Evolutionary conservation across 108 stramenopile species (phyloP), one percentile per base, ranked within the genome.

Genomic region (Skeletonema menzelii): DNA sequence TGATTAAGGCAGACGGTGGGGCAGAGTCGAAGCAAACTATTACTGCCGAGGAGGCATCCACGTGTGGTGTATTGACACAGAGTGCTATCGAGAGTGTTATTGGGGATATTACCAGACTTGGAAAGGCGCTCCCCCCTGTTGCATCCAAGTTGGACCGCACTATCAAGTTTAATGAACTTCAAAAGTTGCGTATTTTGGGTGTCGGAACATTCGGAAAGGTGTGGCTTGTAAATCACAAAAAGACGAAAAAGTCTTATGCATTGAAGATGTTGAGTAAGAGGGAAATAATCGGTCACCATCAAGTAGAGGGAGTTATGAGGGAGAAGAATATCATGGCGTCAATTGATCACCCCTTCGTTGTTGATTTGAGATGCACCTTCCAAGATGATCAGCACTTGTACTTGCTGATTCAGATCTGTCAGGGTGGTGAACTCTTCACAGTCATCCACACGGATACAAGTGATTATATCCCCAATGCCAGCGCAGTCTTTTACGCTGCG

Each of bases 151-250:
- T 90, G 49, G 85, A 90, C 73, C 80, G 80, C 40, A 67, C 85
- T 31, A 86, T 93, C 57, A 68, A 79, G 5, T 83, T 87, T 60
- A 81, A 79, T 62, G 89, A 91, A 55, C 85, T 96, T 58, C 84
- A 89, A 57, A 91, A 91, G 81, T 86, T 96, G 68, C 76, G 91
- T 57, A 97, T 96, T 67, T 72, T 99, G n/a, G 99, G 99, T 60
- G 97, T 97, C 22, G 99, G 99, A n/a, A 98, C 98, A 0, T 99
- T 99, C 75, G 99, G 99, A 15, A 95, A 97, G 67, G 99, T 99
- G 3, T 97, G 96, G 96, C 88, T 99, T 19, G 98, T 98, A 1
- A 95, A 92, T 78, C 95, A 98, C 84, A 93, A 88, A 72, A 84
- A 81, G 65, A 85, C 87, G 8, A 82, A 88, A 14, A 72, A 55